These are phyloP conservation scores for Penicillium psychrosexuale DNA, from an alignment of 2,329 filamentous ascomycete species.

Conservation along the genomic window DNA sequence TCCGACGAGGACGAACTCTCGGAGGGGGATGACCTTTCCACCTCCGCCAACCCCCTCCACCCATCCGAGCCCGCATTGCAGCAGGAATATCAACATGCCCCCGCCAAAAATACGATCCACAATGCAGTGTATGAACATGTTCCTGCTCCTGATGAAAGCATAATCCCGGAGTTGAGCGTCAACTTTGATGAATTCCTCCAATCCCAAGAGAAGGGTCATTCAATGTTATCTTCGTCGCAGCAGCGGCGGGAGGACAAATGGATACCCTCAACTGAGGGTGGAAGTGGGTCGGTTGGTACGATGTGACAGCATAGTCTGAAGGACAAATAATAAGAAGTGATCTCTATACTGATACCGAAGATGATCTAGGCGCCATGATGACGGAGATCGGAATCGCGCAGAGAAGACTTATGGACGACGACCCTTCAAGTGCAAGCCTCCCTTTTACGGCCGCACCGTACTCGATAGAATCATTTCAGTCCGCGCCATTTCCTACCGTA, in stretches of 20 bases:
- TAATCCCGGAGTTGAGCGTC: conserved; percentile 26
- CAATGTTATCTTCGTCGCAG: conserved; percentile 29
- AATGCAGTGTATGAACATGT: conserved; percentile 4
- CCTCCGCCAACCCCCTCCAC: conserved; percentile 21
- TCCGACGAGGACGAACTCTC: conserved; percentile 44
- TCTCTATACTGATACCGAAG: background rate
- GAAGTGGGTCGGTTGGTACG: conserved; percentile 33
- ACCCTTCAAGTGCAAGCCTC: conserved; percentile 15
- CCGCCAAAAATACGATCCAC: conserved; percentile 10
- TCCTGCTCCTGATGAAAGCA: conserved; percentile 3
- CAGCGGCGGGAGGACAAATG: conserved; percentile 36
- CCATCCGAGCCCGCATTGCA: conserved; percentile 12
- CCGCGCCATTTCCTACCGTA: conserved; percentile 15
- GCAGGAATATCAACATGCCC: conserved; percentile 12
- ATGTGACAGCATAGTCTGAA: background rate
- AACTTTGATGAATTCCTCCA: conserved; percentile 41
- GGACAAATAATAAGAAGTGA: background rate
- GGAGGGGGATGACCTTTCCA: conserved; percentile 25
- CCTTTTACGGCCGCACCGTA: conserved; percentile 15
- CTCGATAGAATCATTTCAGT: conserved; percentile 16
- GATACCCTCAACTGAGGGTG: conserved; percentile 29
- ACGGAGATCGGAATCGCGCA: conserved; percentile 36
- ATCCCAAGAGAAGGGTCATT: conserved; percentile 25
- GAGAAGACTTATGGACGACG: conserved; percentile 31
- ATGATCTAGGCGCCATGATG: conserved; percentile 30